Percentiles rank a stretch among this genome's conserved stretches.
These are phyloP conservation scores for Globisporangium nunn DNA, from an alignment of 352 stramenopile genomes.

Conservation along the genomic window DNA sequence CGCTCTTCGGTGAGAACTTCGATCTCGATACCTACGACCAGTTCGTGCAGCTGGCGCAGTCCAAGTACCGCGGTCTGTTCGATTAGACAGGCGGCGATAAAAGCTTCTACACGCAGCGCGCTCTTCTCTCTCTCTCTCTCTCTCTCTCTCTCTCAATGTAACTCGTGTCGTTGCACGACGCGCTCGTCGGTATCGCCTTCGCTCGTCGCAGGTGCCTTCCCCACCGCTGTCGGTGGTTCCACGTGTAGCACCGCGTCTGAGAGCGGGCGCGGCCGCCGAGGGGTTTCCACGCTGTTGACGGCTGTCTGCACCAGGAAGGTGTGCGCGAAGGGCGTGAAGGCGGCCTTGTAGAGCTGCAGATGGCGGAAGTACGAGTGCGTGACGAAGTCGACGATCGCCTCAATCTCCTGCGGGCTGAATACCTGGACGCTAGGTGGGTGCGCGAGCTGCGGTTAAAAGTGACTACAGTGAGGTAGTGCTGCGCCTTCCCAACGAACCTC, in stretches of 20 bases:
- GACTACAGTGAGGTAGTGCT: not conserved
- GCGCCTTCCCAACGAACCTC: slow-evolving; percentile 23
- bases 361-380: slow-evolving; percentile 77
- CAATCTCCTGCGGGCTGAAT: slow-evolving; percentile 45
- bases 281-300: slow-evolving; percentile 38
- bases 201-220: no score
- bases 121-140: no score
- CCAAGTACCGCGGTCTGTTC: slow-evolving; percentile 70
- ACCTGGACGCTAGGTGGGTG: slow-evolving; percentile 34
- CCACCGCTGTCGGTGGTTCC: not conserved
- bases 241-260: slow-evolving; percentile 32
- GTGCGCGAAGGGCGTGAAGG: slow-evolving; percentile 64
- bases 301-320: slow-evolving; percentile 39
- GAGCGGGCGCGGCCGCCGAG: slow-evolving; percentile 26
- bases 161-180: not conserved
- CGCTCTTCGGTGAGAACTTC: slow-evolving; percentile 76
- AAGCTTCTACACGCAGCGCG: no score
- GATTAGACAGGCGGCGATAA: slow-evolving; percentile 23
- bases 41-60: slow-evolving; percentile 65
- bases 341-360: slow-evolving; percentile 73
- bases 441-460: not conserved
- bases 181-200: not conserved
- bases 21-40: slow-evolving; percentile 82
- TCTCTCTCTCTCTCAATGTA: not conserved
- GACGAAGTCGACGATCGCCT: slow-evolving; percentile 61